Base-by-base conservation (phyloP, 306 rosid species). In the Boehmeria nivea region DNA sequence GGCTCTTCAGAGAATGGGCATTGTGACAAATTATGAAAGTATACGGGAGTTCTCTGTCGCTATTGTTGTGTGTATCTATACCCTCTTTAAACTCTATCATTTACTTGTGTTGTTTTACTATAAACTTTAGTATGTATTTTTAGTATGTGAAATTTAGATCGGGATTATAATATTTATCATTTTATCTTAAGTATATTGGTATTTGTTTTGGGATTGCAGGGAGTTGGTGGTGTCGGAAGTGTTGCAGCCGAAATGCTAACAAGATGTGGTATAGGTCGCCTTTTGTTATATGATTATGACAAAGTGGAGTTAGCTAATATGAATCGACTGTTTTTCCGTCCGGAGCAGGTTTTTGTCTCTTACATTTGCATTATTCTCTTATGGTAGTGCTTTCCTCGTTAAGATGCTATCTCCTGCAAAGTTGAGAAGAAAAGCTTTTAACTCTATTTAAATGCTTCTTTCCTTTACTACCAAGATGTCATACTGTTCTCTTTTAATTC, bases 1-100 rank as follows among this genome's bases (percentile, higher is more conserved):
- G 99, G 99, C 99, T 39, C 99, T 91, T 82, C 99, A 91, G 84
- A 82, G 99, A 57, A 91, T 87, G 96, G 99, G 97, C 37, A 87
- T 91, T 61, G 96, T 91, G 73, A 78, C 84, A 78, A 81, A 91
- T 68, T 87, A 91, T 53, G 96, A 87, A 70, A 84, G 95, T 44
- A 91, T 91, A 66, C 84, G 94, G 78, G 87, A 81, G 26, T 87
- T 87, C 88, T 87, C 99, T 3, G 79, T 91, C 69, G 95, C 99
- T 79, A 87, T 91, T 56, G 96, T 91, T 82, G 96, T 91, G 57
- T 71, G 99, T 85, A 79, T 67, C 65, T 58, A 70, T 82, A 64
- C 83, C 77, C 75, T 75, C 67, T 72, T 64, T 25, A 45, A 43
- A 13, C 40, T 12, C 59, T 31, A 10, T 31, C 36, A 31, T 31